Percentiles rank a stretch among this genome's conserved stretches.
Conservation (phyloP, 495 filamentous ascomycete species). For the Margaritispora aquatica region DNA sequence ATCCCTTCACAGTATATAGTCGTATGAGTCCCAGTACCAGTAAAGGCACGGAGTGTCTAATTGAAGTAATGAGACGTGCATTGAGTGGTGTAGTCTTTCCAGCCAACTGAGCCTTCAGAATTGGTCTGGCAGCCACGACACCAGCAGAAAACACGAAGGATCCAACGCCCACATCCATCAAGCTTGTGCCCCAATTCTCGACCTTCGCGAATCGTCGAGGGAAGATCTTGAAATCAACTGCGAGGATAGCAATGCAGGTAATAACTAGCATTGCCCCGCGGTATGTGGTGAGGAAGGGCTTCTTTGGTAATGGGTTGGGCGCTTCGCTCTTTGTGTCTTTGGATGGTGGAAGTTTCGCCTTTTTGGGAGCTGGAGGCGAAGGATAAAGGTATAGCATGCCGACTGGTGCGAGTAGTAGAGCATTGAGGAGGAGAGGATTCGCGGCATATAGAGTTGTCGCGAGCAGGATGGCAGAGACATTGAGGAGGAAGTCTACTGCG, state of each 20-base stretch:
- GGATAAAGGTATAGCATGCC: conserved; percentile 16
- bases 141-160: conserved; percentile 96
- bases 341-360: conserved; percentile 47
- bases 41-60: conserved; percentile 78
- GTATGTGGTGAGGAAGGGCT: conserved; percentile 88
- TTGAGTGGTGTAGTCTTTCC: conserved; percentile 40
- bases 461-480: conserved; percentile 73
- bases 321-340: conserved; percentile 28
- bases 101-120: conserved; percentile 62
- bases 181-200: conserved; percentile 94
- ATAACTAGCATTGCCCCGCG: conserved; percentile 87
- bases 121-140: conserved; percentile 81
- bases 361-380: conserved; percentile 42
- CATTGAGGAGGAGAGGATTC: conserved; percentile 65
- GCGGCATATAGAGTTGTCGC: conserved; percentile 82
- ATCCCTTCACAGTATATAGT: conserved; percentile 81
- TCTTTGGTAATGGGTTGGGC: conserved; percentile 59
- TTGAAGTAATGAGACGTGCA: conserved; percentile 51
- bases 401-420: conserved; percentile 61
- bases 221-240: conserved; percentile 91
- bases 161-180: conserved; percentile 97
- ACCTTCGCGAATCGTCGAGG: conserved; percentile 94
- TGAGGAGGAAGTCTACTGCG: conserved; percentile 78
- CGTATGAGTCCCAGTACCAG: conserved; percentile 75
- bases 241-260: conserved; percentile 90